Evolutionary conservation across 106 monocot species (phyloP).

Genomic region (Dendrobium officinale): DNA sequence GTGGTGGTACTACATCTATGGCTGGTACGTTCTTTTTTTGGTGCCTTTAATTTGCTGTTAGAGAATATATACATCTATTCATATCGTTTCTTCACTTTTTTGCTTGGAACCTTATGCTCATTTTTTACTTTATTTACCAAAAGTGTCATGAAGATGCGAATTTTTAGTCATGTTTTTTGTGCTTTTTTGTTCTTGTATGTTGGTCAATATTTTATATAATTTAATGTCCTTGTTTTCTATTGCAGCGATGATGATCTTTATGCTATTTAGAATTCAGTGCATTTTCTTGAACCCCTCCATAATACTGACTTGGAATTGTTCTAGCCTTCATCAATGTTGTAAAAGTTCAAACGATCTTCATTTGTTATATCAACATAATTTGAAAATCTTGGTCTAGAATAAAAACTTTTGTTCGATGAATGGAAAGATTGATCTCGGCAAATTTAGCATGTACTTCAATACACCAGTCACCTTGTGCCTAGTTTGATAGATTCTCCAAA

Average conservation of each 20-base stretch:
- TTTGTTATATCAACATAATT: not conserved
- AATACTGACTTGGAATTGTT: not conserved
- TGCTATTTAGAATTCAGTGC: not conserved
- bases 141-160: not conserved
- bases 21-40: conserved; percentile 31
- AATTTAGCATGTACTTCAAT: too few species aligned
- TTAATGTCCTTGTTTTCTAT: not conserved
- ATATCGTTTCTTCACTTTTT: not conserved
- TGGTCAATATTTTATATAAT: not conserved
- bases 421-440: not conserved
- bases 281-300: not conserved
- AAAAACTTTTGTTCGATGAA: not conserved
- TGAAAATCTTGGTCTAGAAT: not conserved
- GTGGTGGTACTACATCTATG: conserved; percentile 89
- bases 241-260: not conserved
- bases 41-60: not conserved
- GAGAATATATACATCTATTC: not conserved
- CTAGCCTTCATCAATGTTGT: not conserved
- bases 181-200: not conserved
- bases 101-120: not conserved
- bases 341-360: not conserved
- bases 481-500: too few species aligned
- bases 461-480: too few species aligned
- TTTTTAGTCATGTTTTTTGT: not conserved
- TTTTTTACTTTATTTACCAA: not conserved